Evolutionary conservation across 164 flowering plant genomes (phyloP), one percentile per base, ranked within the genome.

Genomic region (Protea cynaroides): DNA sequence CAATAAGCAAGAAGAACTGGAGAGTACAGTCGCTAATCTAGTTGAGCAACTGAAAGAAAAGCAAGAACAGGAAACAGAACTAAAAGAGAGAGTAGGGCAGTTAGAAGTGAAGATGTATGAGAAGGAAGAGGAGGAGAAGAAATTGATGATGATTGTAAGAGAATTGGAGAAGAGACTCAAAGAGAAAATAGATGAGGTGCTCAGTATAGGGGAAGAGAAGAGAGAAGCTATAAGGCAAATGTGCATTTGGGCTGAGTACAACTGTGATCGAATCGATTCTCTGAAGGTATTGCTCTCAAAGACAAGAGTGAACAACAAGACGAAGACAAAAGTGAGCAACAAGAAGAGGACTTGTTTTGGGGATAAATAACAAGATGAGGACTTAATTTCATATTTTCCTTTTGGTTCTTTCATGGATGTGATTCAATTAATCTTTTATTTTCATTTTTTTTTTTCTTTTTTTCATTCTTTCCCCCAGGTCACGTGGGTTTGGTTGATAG

Each of bases 211-310:
- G 15, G 88, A 86, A 65, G 96, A 89, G 81, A 91, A 91, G 69
- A 82, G 81, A 65, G 97, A 87, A 66, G 97, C 92, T 21, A 89
- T 91, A 57, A 75, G 89, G 69, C 96, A 91, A 61, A 79, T 91
- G 4, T 89, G 92, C 69, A 51, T 86, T 44, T 71, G 71, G 74
- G 79, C 87, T 34, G 97, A 91, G 63, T 81, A 89, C 78, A 84
- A 87, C 40, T 80, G 83, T 0, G 65, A 67, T 59, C 79, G 81
- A 53, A 72, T 60, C 24, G 77, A 81, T 75, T 59, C 66, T 70
- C 80, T 85, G 68, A 81, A 68, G 74, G 74, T 72, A 36, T 34
- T 69, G 47, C 64, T 71, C 58, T 58, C 59, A 43, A 55, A 71
- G 78, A 73, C 59, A 62, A 49, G 71, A 67, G 67, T 66, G 79